Conservation (phyloP, 2,329 filamentous ascomycete species). For the Fusarium xyrophilum region DNA sequence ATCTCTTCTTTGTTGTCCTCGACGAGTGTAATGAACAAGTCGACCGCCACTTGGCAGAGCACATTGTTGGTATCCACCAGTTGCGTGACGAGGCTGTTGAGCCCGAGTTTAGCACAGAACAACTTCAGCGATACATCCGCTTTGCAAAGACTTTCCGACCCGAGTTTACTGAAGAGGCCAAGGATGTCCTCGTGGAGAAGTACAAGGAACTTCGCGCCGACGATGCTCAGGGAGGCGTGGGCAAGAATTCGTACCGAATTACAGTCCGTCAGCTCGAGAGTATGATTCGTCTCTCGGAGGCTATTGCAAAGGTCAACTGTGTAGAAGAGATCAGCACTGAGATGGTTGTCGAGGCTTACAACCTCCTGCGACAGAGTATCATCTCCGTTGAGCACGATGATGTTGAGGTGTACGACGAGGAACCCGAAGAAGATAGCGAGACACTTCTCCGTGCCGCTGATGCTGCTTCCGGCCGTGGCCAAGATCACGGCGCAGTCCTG, state of each 20-base stretch:
- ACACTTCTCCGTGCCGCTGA: constrained; percentile 52
- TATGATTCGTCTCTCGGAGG: constrained; percentile 93
- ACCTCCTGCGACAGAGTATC: constrained; percentile 90
- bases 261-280: constrained; percentile 95
- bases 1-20: constrained; percentile 96
- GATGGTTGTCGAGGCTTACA: constrained; percentile 92
- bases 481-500: constrained; percentile 55
- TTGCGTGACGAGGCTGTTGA: constrained; percentile 88
- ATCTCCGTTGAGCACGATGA: constrained; percentile 98
- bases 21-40: constrained; percentile 95
- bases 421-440: constrained; percentile 54
- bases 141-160: constrained; percentile 95
- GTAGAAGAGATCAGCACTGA: constrained; percentile 84
- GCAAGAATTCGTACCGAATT: constrained; percentile 95
- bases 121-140: constrained; percentile 94
- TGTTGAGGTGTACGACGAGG: constrained; percentile 85
- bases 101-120: constrained; percentile 95
- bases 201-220: constrained; percentile 96
- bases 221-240: constrained; percentile 91
- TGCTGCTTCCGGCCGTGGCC: constrained; percentile 54
- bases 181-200: constrained; percentile 82
- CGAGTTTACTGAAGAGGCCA: constrained; percentile 88
- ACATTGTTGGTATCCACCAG: constrained; percentile 94
- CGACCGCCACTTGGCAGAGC: constrained; percentile 88
- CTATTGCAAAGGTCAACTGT: constrained; percentile 98